A percentile compares a stretch with the other conserved stretches of the same genome.
Conservation (phyloP, 257 asterid genomes). For the Solanum tarapatanum region DNA sequence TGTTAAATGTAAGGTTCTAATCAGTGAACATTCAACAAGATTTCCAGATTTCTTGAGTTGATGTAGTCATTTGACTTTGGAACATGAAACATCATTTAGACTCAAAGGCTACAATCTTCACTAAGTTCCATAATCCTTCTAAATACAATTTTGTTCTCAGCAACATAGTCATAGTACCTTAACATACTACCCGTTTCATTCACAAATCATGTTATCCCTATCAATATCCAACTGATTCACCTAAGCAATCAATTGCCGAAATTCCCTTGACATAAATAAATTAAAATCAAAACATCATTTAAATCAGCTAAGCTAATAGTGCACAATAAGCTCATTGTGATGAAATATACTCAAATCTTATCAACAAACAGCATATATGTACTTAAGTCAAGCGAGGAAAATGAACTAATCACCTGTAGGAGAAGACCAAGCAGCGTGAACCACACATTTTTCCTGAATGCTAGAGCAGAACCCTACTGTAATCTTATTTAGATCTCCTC, state of each 20-base stretch:
- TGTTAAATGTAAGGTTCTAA: not conserved
- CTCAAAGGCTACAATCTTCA: not conserved
- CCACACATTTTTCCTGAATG: constrained; percentile 77
- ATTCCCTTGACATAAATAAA: not conserved
- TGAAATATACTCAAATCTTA: not conserved
- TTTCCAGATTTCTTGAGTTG: not conserved
- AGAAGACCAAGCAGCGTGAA: constrained; percentile 91
- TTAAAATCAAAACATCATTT: not conserved
- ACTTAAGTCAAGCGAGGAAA: not conserved
- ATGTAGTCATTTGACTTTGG: not conserved
- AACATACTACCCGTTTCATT: not conserved
- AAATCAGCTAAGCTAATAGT: not conserved
- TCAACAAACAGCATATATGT: not conserved
- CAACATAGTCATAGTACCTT: not conserved
- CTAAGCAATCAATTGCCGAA: not conserved
- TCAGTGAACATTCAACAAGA: not conserved
- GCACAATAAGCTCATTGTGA: not conserved
- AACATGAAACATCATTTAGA: not conserved
- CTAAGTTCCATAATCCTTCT: not conserved
- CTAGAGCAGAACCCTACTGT: constrained; percentile 73
- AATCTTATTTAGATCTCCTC: constrained; percentile 88
- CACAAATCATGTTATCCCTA: not conserved
- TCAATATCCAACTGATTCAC: not conserved
- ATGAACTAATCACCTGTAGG: constrained; percentile 50
- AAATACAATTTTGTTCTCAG: not conserved